Conservation (phyloP, 208 protist species). For the Histomonas meleagridis region DNA sequence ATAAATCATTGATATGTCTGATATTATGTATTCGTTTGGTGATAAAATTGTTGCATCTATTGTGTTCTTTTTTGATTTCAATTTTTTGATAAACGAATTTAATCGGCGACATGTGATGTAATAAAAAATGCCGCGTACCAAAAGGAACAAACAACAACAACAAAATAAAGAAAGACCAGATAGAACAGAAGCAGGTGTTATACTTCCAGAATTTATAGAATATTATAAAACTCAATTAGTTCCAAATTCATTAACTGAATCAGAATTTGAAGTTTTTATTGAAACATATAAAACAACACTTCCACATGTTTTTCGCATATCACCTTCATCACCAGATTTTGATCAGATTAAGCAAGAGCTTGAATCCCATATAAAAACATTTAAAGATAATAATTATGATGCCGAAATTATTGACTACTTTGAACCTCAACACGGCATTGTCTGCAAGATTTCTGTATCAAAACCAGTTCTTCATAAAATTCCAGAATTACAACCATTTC, state of each 20-base stretch:
- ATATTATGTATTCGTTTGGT: no score
- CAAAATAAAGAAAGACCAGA: no score
- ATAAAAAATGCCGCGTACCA: no score
- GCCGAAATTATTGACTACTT: not conserved
- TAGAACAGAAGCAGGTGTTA: not conserved
- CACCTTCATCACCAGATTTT: not conserved
- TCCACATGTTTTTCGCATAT: not conserved
- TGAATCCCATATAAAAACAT: not conserved
- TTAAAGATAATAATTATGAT: not conserved
- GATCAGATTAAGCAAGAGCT: not conserved
- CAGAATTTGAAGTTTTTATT: not conserved
- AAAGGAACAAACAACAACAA: no score
- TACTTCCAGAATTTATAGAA: not conserved
- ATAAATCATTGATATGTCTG: no score
- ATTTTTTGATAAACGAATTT: no score
- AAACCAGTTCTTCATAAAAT: not conserved
- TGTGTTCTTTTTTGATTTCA: no score
- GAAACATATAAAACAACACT: not conserved
- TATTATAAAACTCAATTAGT: slow-evolving; percentile 31
- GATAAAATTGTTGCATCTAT: no score
- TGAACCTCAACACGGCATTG: not conserved
- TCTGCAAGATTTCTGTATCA: not conserved
- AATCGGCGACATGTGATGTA: no score
- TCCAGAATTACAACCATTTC: not conserved
- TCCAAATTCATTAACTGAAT: not conserved